Evolutionary conservation across 225 moss, liverwort and hornwort species (phyloP).

Genomic region (Anthoceros angustus): DNA sequence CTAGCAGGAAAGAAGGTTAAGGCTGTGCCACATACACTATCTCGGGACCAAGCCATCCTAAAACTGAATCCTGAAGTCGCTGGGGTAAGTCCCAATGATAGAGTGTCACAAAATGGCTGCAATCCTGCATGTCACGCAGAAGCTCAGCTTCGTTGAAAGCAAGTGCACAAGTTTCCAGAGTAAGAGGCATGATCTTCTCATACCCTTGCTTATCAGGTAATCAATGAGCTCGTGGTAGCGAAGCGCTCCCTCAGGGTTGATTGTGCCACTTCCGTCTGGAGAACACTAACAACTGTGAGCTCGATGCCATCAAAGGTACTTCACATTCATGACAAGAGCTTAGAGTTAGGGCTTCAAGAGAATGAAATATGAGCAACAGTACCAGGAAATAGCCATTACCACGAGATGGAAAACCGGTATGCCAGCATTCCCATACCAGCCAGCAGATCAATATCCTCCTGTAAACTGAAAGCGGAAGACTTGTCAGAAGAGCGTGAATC

Average conservation of each 20-base stretch:
- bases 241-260: conserved; percentile 62
- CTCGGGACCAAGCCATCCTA: conserved; percentile 51
- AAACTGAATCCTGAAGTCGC: conserved; percentile 31
- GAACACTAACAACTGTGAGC: neutral
- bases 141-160: neutral
- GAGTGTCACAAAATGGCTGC: conserved; percentile 55
- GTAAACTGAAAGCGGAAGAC: neutral
- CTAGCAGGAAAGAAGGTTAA: too few species aligned
- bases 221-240: conserved; percentile 70
- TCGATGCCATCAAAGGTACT: neutral
- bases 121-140: conserved; percentile 31
- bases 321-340: neutral
- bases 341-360: neutral
- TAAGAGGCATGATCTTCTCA: neutral
- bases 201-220: conserved; percentile 59
- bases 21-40: conserved; percentile 41
- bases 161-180: too few species aligned
- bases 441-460: conserved; percentile 66
- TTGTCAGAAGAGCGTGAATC: neutral
- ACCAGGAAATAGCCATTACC: conserved; percentile 69
- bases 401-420: conserved; percentile 75
- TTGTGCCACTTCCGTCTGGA: conserved; percentile 43
- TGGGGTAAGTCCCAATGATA: conserved; percentile 98
- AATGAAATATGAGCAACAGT: neutral
- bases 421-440: conserved; percentile 48